phyloP scores from a whole-genome alignment of 371 early-diverging fungal genomes.

The Syncephalastrum sp. region DNA sequence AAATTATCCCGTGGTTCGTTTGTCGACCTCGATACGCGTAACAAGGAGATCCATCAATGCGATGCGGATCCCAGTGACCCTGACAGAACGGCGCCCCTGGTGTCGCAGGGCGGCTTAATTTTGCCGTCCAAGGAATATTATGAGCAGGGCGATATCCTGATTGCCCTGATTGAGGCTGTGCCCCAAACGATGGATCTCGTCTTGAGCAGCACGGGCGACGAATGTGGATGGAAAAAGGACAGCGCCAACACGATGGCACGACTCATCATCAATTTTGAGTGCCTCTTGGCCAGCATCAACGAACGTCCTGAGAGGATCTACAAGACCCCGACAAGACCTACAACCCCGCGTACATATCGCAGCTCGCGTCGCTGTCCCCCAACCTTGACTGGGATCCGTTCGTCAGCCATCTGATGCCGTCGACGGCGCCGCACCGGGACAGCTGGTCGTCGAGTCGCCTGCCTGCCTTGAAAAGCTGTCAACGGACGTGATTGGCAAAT shows the following conservation, averaged over 20 bases:
- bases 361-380: conserved; percentile 30
- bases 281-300: conserved; percentile 6
- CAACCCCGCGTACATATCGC: conserved; percentile 43
- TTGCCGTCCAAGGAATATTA: conserved; percentile 63
- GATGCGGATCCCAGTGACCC: conserved; percentile 52
- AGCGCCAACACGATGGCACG: conserved; percentile 41
- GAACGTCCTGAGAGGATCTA: conserved; percentile 18
- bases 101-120: conserved; percentile 52
- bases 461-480: conserved; percentile 17
- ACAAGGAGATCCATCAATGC: conserved; percentile 53
- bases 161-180: conserved; percentile 29
- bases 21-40: conserved; percentile 31
- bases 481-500: conserved; percentile 1
- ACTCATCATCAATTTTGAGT: conserved; percentile 20
- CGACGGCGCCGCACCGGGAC: conserved; percentile 1
- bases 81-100: conserved; percentile 29
- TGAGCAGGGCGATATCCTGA: conserved; percentile 31
- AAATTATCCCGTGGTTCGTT: conserved; percentile 44
- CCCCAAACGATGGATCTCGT: conserved; percentile 20
- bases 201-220: conserved; percentile 5
- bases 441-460: conserved; percentile 10
- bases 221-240: conserved; percentile 33
- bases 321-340: conserved; percentile 51
- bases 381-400: conserved; percentile 22
- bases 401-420: conserved; percentile 6